Percentiles rank a stretch among this genome's conserved stretches.
Evolutionary conservation across 2,329 filamentous ascomycete genomes (phyloP).

Genomic region (Clonostachys rosea): DNA sequence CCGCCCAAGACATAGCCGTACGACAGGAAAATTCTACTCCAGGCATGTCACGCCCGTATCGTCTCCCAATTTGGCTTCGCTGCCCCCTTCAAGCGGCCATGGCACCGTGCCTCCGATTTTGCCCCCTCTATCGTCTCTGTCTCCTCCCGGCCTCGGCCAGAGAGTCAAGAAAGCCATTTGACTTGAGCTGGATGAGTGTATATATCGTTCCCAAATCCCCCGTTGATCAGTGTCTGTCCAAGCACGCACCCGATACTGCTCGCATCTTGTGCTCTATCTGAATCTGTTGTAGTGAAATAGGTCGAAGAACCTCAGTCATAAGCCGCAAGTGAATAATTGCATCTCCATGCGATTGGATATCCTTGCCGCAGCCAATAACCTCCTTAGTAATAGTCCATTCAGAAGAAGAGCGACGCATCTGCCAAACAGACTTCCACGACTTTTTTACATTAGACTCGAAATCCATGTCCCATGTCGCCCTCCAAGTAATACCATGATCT

Average conservation of each 20-base stretch:
- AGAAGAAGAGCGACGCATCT: not conserved
- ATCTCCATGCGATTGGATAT: constrained; percentile 11
- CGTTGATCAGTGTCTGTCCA: no score
- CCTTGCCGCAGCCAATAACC: not conserved
- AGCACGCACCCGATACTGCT: no score
- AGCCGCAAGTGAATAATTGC: constrained; percentile 19
- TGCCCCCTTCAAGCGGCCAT: not conserved
- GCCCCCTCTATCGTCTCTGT: no score
- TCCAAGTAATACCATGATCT: constrained; percentile 6
- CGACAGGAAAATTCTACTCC: no score
- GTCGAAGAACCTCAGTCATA: constrained; percentile 18
- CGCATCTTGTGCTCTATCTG: constrained; percentile 1
- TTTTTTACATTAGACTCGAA: not conserved
- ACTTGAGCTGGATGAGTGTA: no score
- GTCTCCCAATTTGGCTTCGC: not conserved
- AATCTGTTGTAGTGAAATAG: constrained; percentile 25
- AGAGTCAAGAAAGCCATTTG: no score
- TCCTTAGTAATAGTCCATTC: not conserved
- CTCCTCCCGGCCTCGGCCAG: no score
- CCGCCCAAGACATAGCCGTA: no score
- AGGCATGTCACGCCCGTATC: no score
- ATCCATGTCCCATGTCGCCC: constrained; percentile 5
- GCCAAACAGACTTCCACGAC: not conserved
- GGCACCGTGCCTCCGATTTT: not conserved
- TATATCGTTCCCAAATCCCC: no score